phyloP scores from a whole-genome alignment of 2,329 filamentous ascomycete species.

The Paracorniculantispora psalliotae region DNA sequence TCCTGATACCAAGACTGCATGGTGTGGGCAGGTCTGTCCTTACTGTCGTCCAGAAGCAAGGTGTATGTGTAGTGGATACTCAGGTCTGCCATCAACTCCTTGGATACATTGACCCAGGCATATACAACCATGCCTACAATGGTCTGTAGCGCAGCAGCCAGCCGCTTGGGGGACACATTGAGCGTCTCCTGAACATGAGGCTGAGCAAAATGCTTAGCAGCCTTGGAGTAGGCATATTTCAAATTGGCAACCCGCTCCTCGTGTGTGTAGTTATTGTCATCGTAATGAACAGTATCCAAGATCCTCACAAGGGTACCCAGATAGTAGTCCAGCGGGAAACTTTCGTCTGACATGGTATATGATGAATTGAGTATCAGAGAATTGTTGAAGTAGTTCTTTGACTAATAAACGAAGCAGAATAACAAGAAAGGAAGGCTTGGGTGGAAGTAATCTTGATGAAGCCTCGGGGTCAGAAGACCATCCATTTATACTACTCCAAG shows the following conservation, averaged over 20 bases:
- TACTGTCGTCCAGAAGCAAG: conserved; percentile 18
- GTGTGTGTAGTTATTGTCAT: conserved; percentile 18
- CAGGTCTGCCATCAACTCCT: conserved; percentile 19
- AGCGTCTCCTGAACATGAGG: conserved; percentile 11
- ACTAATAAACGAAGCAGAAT: too few species aligned
- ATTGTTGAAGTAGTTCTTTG: too few species aligned
- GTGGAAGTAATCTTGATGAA: too few species aligned
- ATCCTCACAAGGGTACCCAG: too few species aligned
- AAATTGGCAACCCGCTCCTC: conserved; percentile 16
- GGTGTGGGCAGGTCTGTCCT: conserved; percentile 12
- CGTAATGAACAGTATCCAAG: too few species aligned
- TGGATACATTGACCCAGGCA: conserved; percentile 22
- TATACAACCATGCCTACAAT: conserved; percentile 27
- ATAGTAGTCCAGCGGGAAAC: too few species aligned
- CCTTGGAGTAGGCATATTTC: conserved; percentile 16
- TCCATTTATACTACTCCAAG: too few species aligned
- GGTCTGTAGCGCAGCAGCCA: conserved; percentile 17
- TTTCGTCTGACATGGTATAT: too few species aligned
- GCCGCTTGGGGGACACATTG: conserved; percentile 13
- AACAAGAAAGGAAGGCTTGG: too few species aligned
- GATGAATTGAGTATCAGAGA: too few species aligned
- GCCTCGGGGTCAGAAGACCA: too few species aligned
- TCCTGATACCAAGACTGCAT: conserved; percentile 19
- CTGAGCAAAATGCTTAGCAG: conserved; percentile 19
- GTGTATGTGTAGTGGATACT: conserved; percentile 20